Evolutionary conservation across 257 asterid species (phyloP).

Genomic region (Solanum microdontum): DNA sequence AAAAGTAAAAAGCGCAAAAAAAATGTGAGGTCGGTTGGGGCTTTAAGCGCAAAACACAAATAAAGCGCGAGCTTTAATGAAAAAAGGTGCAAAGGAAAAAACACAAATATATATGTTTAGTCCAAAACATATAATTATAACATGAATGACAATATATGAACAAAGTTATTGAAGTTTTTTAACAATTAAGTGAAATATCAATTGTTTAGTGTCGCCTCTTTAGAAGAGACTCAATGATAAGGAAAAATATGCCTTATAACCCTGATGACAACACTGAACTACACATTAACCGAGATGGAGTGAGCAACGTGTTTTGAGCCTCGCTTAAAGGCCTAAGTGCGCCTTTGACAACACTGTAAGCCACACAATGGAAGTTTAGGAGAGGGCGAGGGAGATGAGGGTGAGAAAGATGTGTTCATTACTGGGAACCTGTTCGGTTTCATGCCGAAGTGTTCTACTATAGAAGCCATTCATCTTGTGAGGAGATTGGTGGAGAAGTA

Average conservation of each 20-base stretch:
- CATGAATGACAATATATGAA: background rate
- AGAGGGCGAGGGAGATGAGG: background rate
- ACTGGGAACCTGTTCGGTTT: background rate
- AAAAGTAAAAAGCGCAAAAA: background rate
- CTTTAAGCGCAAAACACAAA: background rate
- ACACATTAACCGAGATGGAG: background rate
- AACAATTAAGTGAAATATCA: background rate
- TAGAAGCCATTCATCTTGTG: background rate
- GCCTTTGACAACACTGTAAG: background rate
- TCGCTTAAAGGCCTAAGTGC: background rate
- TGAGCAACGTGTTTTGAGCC: background rate
- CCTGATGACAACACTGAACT: background rate
- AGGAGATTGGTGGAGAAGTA: background rate
- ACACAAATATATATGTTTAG: background rate
- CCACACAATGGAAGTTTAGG: background rate
- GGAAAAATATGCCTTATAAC: background rate
- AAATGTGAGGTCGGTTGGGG: background rate
- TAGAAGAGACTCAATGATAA: background rate
- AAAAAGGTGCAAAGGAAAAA: background rate
- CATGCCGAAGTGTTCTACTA: background rate
- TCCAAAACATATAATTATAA: background rate
- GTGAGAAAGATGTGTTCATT: background rate
- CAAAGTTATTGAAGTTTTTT: background rate
- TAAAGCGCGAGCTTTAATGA: background rate
- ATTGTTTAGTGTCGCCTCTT: background rate